Evolutionary conservation across 805 yeast species (phyloP).

Genomic region (Nakazawaea pomicola): DNA sequence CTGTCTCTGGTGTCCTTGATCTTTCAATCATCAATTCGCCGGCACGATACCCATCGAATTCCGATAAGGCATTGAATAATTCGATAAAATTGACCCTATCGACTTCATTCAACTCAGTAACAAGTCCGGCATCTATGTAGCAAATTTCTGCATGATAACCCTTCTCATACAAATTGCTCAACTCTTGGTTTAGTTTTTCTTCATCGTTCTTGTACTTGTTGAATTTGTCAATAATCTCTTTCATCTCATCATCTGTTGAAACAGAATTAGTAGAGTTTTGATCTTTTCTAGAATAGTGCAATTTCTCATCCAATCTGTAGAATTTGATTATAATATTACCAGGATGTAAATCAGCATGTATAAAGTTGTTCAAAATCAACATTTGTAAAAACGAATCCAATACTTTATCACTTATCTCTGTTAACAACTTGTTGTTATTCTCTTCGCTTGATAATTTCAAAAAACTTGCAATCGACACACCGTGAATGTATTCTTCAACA

Average conservation of each 20-base stretch:
- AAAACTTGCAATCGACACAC: slow-evolving; percentile 74
- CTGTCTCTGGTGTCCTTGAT: slow-evolving; percentile 92
- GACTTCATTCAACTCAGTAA: slow-evolving; percentile 75
- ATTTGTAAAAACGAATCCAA: slow-evolving; percentile 89
- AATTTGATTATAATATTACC: slow-evolving; percentile 86
- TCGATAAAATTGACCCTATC: slow-evolving; percentile 87
- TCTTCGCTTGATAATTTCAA: slow-evolving; percentile 42
- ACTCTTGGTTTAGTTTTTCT: slow-evolving; percentile 30
- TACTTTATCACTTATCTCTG: slow-evolving; percentile 71
- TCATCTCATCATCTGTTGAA: slow-evolving; percentile 41
- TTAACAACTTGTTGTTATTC: slow-evolving; percentile 50
- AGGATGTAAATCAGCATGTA: slow-evolving; percentile 95
- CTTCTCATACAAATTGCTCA: slow-evolving; percentile 41
- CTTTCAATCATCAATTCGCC: slow-evolving; percentile 96
- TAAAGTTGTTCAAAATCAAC: slow-evolving; percentile 89
- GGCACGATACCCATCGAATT: slow-evolving; percentile 90
- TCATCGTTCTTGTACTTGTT: slow-evolving; percentile 30
- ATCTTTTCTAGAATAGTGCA: neutral
- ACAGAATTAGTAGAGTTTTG: slow-evolving; percentile 26
- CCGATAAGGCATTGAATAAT: slow-evolving; percentile 80
- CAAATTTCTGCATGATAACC: slow-evolving; percentile 84
- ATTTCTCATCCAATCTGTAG: slow-evolving; percentile 30
- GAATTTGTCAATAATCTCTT: slow-evolving; percentile 38
- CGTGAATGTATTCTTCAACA: slow-evolving; percentile 82
- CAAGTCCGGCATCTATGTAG: slow-evolving; percentile 88